Evolutionary conservation across 2,329 filamentous ascomycete species (phyloP), one percentile per base, ranked within the genome.

Genomic region (Fusarium devonianum): DNA sequence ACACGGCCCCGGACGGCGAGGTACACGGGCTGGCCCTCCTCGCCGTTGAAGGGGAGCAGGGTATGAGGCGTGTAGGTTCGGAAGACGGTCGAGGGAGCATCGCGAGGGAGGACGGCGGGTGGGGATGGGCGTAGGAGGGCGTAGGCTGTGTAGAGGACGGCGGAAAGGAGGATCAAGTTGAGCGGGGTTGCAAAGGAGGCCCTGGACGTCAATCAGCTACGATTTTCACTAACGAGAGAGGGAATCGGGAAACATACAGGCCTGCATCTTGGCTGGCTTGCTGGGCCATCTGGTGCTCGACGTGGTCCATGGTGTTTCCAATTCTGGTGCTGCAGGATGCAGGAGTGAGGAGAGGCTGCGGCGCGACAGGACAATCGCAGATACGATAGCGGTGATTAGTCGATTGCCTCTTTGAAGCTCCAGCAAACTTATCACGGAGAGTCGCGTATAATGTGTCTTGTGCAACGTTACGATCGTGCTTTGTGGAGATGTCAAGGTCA

Each of bases 1-100:
- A 97, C 87, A 39, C 85, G 86, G 41, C 94, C 92, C 30, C 91
- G 89, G 13, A 97, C 92, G n/a, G 91, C 89, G 37, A 99, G 83
- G 74, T 90, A 96, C 47, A 97, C 90, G 38, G 90, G 90, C 61
- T 76, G 78, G 65, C 80, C 81, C 66, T 89, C 81, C 44, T 79
- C 75, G 69, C 94, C 94, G 75, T 93, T 92, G 80, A 86, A 93
- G 22, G 90, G 89, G 21, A 91, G 82, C n/a, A 99, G 85, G 4
- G 90, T 90, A 30, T 77, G 85, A 17, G 90, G 90, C 11, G 87
- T 93, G 77, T 91, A 88, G 45, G 80, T 86, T 49, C 74, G 75
- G 78, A 88, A 88, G 63, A 89, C 82, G 62, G 78, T 74, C 41
- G 85, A 78, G 0, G 84, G 77, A 5, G 80, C 70, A 33, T 83